phyloP scores from a whole-genome alignment of 1,139 yeast genomes.

The Diutina rugosa region DNA sequence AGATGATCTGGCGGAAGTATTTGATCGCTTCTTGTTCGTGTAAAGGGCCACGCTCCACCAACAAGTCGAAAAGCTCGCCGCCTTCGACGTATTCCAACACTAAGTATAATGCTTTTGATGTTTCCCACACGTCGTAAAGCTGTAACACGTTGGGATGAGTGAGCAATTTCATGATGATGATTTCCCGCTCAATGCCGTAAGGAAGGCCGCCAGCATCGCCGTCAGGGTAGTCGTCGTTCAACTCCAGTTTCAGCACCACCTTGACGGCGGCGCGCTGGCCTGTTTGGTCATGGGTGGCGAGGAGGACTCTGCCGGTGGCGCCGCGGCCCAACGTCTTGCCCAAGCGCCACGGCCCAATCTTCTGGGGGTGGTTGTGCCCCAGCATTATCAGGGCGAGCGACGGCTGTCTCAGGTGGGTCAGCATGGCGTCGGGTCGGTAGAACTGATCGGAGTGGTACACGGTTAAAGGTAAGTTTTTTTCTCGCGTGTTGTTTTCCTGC shows the following conservation, averaged over 20 bases:
- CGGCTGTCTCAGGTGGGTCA: slow-evolving; percentile 2
- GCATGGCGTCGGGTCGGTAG: background rate
- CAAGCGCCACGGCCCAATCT: slow-evolving; percentile 68
- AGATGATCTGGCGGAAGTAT: slow-evolving; percentile 61
- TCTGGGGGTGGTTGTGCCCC: slow-evolving; percentile 29
- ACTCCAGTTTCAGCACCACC: slow-evolving; percentile 57
- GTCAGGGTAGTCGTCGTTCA: slow-evolving; percentile 27
- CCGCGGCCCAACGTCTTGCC: slow-evolving; percentile 76
- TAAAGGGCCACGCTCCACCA: slow-evolving; percentile 72
- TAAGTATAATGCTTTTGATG: slow-evolving; percentile 58
- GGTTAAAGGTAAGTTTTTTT: background rate
- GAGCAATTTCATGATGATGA: slow-evolving; percentile 67
- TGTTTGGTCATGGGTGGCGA: slow-evolving; percentile 55
- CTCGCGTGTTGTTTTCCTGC: background rate
- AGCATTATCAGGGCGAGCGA: slow-evolving; percentile 3
- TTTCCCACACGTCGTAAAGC: slow-evolving; percentile 76
- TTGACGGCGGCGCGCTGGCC: slow-evolving; percentile 76
- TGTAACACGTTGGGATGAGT: slow-evolving; percentile 69
- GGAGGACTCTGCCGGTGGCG: slow-evolving; percentile 66
- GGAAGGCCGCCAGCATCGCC: slow-evolving; percentile 38
- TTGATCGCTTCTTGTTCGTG: slow-evolving; percentile 63
- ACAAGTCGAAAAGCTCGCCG: slow-evolving; percentile 65
- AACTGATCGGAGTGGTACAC: background rate
- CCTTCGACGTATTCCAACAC: slow-evolving; percentile 77
- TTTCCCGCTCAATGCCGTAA: slow-evolving; percentile 74